These are phyloP conservation scores for Danielia oregonensis DNA, from an alignment of 805 yeast genomes.

Conservation along the genomic window DNA sequence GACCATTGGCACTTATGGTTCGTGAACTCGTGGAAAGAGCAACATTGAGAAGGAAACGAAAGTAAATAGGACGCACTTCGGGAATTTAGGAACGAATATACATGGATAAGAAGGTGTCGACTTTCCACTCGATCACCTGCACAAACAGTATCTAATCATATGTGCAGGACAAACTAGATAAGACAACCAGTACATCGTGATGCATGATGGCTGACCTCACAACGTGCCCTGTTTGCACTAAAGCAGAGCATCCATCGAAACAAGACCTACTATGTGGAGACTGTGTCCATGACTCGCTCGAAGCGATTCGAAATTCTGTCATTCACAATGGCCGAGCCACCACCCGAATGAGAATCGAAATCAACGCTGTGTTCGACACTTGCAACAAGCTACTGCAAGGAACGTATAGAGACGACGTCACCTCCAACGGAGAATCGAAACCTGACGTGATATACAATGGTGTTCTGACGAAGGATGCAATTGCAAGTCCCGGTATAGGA, in stretches of 20 bases:
- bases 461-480: conserved; percentile 5
- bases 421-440: too few species aligned
- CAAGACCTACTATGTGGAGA: conserved; percentile 21
- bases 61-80: too few species aligned
- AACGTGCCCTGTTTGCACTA: conserved; percentile 18
- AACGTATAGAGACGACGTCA: conserved; percentile 1
- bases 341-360: conserved; percentile 17
- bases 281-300: conserved; percentile 19
- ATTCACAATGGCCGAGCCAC: conserved; percentile 24
- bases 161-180: too few species aligned
- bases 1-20: conserved; percentile 51
- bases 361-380: conserved; percentile 24
- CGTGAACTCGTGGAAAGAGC: conserved; percentile 55
- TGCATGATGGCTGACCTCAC: too few species aligned
- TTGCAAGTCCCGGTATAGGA: conserved; percentile 1
- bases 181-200: too few species aligned
- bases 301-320: conserved; percentile 22
- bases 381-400: conserved; percentile 4
- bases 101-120: too few species aligned
- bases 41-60: conserved; percentile 12
- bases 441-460: neutral
- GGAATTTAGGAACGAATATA: too few species aligned
- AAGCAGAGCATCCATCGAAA: conserved; percentile 3
- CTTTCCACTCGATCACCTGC: too few species aligned
- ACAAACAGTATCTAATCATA: too few species aligned